These are phyloP conservation scores for Chrysoporthe austroafricana DNA, from an alignment of 2,329 filamentous ascomycete genomes.

Conservation along the genomic window DNA sequence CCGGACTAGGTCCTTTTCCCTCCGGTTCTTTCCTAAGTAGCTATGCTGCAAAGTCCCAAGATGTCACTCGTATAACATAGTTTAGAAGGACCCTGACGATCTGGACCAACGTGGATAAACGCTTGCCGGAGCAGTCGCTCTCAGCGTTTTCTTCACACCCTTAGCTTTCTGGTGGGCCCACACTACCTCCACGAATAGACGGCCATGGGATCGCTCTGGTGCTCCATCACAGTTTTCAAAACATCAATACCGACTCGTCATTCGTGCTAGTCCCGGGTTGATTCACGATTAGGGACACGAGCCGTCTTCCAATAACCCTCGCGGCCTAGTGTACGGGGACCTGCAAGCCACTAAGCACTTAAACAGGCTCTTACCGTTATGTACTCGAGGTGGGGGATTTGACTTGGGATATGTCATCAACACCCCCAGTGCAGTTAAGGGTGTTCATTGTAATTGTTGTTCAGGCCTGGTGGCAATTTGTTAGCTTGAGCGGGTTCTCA, in stretches of 20 bases:
- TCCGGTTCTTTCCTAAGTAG: neutral
- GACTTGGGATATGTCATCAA: neutral
- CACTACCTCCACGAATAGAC: neutral
- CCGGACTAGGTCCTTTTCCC: neutral
- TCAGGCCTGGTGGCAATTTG: neutral
- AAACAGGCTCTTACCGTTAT: neutral
- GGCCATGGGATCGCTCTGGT: constrained; percentile 7
- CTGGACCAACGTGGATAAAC: neutral
- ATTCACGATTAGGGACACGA: neutral
- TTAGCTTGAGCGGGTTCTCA: neutral
- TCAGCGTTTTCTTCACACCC: constrained; percentile 12
- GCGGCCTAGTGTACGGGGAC: neutral
- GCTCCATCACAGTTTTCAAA: neutral
- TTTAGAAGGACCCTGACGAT: neutral
- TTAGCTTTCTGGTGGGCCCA: neutral
- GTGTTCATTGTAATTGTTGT: neutral
- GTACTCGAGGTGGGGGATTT: neutral
- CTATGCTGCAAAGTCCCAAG: neutral
- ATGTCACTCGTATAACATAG: neutral
- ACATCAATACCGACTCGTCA: neutral
- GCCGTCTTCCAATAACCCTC: neutral
- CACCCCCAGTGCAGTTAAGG: neutral
- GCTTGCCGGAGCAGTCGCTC: neutral
- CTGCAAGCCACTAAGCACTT: neutral
- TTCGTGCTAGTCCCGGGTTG: neutral